These are phyloP conservation scores for Metarhizium robertsii DNA, from an alignment of 2,329 filamentous ascomycete genomes.

Conservation along the genomic window DNA sequence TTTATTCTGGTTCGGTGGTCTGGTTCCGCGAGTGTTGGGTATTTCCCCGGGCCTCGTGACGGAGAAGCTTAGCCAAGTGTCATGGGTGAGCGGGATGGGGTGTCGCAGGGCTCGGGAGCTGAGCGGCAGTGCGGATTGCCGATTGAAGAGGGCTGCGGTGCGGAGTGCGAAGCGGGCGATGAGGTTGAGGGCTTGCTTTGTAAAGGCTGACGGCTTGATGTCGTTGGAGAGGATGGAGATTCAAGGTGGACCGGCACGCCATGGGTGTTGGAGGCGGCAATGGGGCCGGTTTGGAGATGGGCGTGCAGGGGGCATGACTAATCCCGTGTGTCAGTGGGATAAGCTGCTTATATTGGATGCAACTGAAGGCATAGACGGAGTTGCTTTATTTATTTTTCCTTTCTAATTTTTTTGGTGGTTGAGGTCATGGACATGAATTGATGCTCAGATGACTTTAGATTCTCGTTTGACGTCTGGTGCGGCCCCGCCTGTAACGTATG, in stretches of 20 bases:
- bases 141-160: neutral
- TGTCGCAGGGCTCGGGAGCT: neutral
- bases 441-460: no score
- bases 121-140: neutral
- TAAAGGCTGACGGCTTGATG: neutral
- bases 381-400: no score
- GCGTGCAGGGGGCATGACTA: neutral
- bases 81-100: constrained; percentile 10
- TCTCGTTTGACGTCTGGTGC: no score
- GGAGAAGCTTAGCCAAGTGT: constrained; percentile 15
- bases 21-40: no score
- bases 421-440: no score
- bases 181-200: neutral
- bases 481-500: no score
- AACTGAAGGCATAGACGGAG: no score
- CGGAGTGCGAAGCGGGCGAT: neutral
- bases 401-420: no score
- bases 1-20: neutral
- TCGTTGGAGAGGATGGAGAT: no score
- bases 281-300: neutral
- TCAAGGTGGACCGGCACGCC: no score
- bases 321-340: neutral
- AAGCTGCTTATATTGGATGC: no score
- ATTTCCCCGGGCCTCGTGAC: constrained; percentile 18
- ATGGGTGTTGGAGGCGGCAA: no score